These are phyloP conservation scores for Eimeria sp. DNA, from an alignment of 169 alveolate species.

Conservation along the genomic window DNA sequence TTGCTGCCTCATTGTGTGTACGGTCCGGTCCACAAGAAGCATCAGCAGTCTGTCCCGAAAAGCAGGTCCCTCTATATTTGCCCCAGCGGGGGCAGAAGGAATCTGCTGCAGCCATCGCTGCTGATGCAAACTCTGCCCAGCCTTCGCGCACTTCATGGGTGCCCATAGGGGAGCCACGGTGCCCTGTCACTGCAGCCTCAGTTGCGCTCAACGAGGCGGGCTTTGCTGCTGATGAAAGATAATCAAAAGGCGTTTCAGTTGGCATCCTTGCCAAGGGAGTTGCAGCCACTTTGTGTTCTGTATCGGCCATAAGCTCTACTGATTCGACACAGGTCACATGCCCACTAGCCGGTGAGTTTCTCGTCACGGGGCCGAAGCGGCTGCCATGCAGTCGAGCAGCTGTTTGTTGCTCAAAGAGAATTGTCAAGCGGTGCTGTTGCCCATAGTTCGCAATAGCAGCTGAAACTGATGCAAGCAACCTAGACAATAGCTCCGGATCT, in stretches of 20 bases:
- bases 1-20: not conserved
- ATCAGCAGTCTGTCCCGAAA: not conserved
- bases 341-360: not conserved
- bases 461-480: constrained; percentile 46
- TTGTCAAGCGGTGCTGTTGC: constrained; percentile 24
- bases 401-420: not conserved
- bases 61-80: not conserved
- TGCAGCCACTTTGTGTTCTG: not conserved
- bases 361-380: not conserved
- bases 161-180: not conserved
- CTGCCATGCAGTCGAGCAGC: not conserved
- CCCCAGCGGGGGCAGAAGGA: constrained; percentile 23
- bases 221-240: not conserved
- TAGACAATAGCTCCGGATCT: constrained; percentile 23
- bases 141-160: constrained; percentile 35
- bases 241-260: not conserved
- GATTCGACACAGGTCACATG: not conserved
- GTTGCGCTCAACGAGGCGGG: not conserved
- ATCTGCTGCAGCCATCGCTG: constrained; percentile 1
- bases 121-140: constrained; percentile 17
- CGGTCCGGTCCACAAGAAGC: not conserved
- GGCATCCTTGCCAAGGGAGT: not conserved
- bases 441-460: not conserved
- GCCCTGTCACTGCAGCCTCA: constrained; percentile 1
- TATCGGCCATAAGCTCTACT: not conserved